Evolutionary conservation across 257 asterid genomes (phyloP).

Genomic region (Paraleonurus japonicus): DNA sequence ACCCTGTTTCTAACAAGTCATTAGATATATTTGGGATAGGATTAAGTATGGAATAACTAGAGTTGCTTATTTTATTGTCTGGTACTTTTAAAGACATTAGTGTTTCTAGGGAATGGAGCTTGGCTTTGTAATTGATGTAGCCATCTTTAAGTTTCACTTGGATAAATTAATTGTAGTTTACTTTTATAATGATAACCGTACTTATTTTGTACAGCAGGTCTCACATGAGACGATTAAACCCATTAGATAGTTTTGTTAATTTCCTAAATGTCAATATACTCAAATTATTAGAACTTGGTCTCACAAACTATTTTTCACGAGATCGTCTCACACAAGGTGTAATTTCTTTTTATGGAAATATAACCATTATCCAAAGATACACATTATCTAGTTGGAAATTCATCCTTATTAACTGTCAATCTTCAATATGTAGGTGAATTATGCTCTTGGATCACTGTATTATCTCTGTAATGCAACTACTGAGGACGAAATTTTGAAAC

Average conservation of each 20-base stretch:
- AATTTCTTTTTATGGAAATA: neutral
- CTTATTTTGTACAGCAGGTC: neutral
- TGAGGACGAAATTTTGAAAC: slow-evolving; percentile 65
- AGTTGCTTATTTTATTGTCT: neutral
- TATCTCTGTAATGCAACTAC: slow-evolving; percentile 64
- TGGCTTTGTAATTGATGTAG: neutral
- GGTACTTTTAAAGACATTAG: neutral
- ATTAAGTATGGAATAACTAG: neutral
- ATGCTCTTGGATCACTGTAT: slow-evolving; percentile 71
- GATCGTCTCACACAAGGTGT: neutral
- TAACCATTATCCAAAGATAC: neutral
- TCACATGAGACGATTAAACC: neutral
- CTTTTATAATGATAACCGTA: neutral
- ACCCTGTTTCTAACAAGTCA: neutral
- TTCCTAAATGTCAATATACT: neutral
- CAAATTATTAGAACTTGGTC: neutral
- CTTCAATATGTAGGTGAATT: slow-evolving; percentile 57
- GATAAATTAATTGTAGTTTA: neutral
- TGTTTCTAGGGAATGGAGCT: neutral
- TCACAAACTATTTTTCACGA: neutral
- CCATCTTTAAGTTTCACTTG: neutral
- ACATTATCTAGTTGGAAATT: neutral
- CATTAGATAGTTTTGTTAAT: neutral
- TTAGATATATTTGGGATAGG: neutral
- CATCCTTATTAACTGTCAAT: neutral